Percentiles rank a stretch among this genome's conserved stretches.
Evolutionary conservation across 768 basidiomycete genomes (phyloP).

Genomic region (Tephrocybe sp.): DNA sequence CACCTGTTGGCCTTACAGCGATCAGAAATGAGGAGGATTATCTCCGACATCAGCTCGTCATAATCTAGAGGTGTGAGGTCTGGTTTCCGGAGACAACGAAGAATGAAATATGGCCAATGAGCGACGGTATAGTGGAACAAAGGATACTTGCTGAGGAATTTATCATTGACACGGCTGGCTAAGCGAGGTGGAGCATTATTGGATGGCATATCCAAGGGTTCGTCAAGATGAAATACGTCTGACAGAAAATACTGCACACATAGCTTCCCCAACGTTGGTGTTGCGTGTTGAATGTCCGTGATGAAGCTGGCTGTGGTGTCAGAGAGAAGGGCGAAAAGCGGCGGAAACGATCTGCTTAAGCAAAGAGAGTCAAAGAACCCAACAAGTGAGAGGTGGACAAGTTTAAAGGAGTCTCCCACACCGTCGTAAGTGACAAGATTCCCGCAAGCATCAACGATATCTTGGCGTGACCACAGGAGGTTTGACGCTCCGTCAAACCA

Average conservation of each 20-base stretch:
- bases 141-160: not conserved
- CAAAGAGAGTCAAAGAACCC: not conserved
- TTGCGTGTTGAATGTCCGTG: not conserved
- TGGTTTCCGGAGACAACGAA: not conserved
- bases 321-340: not conserved
- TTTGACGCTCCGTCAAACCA: not conserved
- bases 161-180: not conserved
- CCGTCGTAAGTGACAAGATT: not conserved
- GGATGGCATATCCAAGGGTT: not conserved
- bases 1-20: not conserved
- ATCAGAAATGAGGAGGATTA: not conserved
- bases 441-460: conserved; percentile 1
- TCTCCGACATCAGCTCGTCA: not conserved
- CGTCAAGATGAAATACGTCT: not conserved
- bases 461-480: not conserved
- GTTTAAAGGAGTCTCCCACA: not conserved
- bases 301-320: not conserved
- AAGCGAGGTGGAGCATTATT: not conserved
- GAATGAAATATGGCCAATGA: not conserved
- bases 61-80: not conserved
- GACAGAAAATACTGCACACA: not conserved
- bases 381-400: not conserved
- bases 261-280: not conserved
- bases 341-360: not conserved
- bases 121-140: not conserved